Base-by-base conservation (phyloP, 345 rosid genomes). In the Eucalyptus paniculata region DNA sequence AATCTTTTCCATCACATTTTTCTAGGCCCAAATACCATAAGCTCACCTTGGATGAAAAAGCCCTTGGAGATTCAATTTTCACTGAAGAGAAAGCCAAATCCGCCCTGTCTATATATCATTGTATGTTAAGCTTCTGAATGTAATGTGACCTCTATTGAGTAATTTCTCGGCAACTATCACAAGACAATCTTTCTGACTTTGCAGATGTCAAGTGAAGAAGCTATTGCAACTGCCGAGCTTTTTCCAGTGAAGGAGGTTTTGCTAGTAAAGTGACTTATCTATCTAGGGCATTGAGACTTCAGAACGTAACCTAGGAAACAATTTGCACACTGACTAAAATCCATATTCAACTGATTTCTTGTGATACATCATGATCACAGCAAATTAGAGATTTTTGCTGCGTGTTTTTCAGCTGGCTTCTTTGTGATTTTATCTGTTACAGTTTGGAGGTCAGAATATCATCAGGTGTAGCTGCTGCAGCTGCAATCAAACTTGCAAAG, bases 231-330 rank as follows among this genome's bases (percentile, higher is more conserved):
- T 88, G 94, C 97, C n/a, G 94, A 94, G 90, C 94, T 90, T 82
- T 94, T 96, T 91, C 96, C 96, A 24, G 89, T 94, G 88, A 95
- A 96, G 89, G 99, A 97, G 94, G 97, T 99, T 87, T 93, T 97
- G 87, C 94, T 97, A 89, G 99, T 96, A 93, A 88, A 94, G 90
- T 89, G 67, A 34, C 67, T 87, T 47, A 17, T 53, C 34, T 85
- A 8, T 16, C 60, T n/a, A 32, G 54, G 50, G 16, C 45, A 51
- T 24, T 80, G 23, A 58, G 65, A 12, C 32, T 60, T 28, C 16
- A 28, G 8, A 60, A 28, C 4, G 15, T 8, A 60, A 60, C n/a
- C 72, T n/a, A 30, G 72, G 72, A 65, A 65, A 65, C 5, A n/a
- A n/a, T 65, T 8, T 10, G 19, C 6, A 60, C 67, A 3, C 32